A percentile compares a stretch with the other conserved stretches of the same genome.
Evolutionary conservation across 805 yeast species (phyloP).

Genomic region (Candida mattraensis): DNA sequence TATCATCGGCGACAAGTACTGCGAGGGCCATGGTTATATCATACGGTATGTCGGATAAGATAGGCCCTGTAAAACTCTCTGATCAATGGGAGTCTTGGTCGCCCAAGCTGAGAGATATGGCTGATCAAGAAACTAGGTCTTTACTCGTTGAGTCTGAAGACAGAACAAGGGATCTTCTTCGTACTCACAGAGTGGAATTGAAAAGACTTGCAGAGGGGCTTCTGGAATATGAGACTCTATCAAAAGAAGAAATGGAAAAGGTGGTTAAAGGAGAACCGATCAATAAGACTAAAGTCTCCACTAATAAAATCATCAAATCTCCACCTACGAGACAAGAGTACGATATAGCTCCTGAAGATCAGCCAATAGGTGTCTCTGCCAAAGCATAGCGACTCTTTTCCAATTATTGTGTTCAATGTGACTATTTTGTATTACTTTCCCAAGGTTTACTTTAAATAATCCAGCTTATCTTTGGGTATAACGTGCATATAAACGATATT

Average conservation of each 20-base stretch:
- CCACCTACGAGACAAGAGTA: conserved; percentile 33
- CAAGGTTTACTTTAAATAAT: conserved; percentile 8
- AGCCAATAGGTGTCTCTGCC: conserved; percentile 28
- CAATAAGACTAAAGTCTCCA: conserved; percentile 62
- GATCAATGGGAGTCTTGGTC: conserved; percentile 98
- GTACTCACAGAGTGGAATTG: conserved; percentile 64
- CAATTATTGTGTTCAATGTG: background rate
- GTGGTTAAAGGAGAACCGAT: conserved; percentile 79
- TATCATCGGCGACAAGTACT: conserved; percentile 83
- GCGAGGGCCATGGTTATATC: conserved; percentile 97
- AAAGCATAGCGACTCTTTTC: conserved; percentile 19
- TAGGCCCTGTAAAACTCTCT: conserved; percentile 88
- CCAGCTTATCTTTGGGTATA: conserved; percentile 8
- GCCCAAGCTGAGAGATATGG: conserved; percentile 78
- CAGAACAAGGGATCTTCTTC: conserved; percentile 70
- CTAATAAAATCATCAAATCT: conserved; percentile 71
- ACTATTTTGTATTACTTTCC: conserved; percentile 7
- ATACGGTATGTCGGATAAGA: conserved; percentile 92
- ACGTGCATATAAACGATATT: conserved; percentile 16
- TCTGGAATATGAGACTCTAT: conserved; percentile 92
- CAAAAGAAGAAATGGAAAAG: conserved; percentile 84
- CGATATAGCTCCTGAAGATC: conserved; percentile 36
- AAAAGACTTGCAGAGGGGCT: conserved; percentile 89
- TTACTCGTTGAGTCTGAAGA: conserved; percentile 73
- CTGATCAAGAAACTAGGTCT: conserved; percentile 87